Conservation (phyloP, 148 eudicot species). For the Fagopyrum homotropicum region DNA sequence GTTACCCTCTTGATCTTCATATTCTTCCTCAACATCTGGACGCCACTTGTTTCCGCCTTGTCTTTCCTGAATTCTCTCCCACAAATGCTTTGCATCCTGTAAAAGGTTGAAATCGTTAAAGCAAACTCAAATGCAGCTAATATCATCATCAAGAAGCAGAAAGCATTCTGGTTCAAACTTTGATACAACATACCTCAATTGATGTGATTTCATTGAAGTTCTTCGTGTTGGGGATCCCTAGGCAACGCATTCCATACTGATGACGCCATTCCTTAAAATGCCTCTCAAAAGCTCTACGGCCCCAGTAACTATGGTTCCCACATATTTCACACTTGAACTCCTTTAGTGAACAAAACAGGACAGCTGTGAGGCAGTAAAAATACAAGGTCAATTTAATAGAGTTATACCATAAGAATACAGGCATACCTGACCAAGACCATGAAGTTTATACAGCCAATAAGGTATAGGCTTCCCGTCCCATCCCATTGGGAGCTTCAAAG, state of each 20-base stretch:
- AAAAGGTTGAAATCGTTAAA: not conserved
- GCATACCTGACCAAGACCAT: slow-evolving; percentile 96
- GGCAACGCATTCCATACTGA: slow-evolving; percentile 98
- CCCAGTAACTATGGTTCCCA: slow-evolving; percentile 95
- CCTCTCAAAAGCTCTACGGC: slow-evolving; percentile 95
- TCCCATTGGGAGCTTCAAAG: slow-evolving; percentile 94
- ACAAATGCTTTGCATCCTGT: slow-evolving; percentile 85
- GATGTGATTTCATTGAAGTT: slow-evolving; percentile 95
- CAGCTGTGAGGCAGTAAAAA: slow-evolving; percentile 3
- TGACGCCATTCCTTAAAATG: slow-evolving; percentile 98
- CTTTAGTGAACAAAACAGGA: slow-evolving; percentile 28
- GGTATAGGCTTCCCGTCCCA: slow-evolving; percentile 99
- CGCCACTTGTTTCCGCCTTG: slow-evolving; percentile 94
- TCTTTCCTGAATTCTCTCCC: slow-evolving; percentile 85
- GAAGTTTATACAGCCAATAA: slow-evolving; percentile 96
- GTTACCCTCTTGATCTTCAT: slow-evolving; percentile 91
- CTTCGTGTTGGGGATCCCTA: slow-evolving; percentile 97
- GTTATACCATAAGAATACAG: not conserved
- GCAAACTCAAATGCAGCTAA: not conserved
- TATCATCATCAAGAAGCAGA: not conserved
- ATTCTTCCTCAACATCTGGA: slow-evolving; percentile 94
- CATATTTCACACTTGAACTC: slow-evolving; percentile 98
- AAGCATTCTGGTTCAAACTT: not conserved
- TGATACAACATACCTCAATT: slow-evolving; percentile 48
- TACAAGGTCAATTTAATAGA: not conserved